phyloP scores from a whole-genome alignment of 2,329 filamentous ascomycete genomes.

The Cordyceps tenuipes region DNA sequence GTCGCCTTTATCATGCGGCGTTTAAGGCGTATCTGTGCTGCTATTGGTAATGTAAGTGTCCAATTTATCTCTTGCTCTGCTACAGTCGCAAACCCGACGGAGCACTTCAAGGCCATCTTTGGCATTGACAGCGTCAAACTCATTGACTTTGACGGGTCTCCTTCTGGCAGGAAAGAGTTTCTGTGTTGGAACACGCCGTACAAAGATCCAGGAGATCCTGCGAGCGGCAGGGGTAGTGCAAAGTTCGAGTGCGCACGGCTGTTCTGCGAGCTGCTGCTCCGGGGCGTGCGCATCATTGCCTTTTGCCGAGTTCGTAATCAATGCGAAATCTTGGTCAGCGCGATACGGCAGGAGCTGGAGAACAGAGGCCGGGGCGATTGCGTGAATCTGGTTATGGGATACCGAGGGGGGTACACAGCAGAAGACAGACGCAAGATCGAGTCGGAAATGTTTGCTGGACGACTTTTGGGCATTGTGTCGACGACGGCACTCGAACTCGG shows the following conservation, averaged over 20 bases:
- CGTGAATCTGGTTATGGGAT: slow-evolving; percentile 79
- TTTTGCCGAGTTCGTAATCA: slow-evolving; percentile 85
- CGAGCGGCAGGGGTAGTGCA: slow-evolving; percentile 75
- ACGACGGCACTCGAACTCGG: slow-evolving; percentile 90
- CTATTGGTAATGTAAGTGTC: slow-evolving; percentile 75
- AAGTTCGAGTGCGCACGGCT: slow-evolving; percentile 80
- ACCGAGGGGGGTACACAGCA: slow-evolving; percentile 88
- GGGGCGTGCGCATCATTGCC: slow-evolving; percentile 84
- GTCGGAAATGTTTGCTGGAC: slow-evolving; percentile 93
- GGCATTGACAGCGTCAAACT: slow-evolving; percentile 73
- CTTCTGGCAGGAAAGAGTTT: slow-evolving; percentile 84
- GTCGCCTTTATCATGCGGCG: slow-evolving; percentile 92
- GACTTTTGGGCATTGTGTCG: slow-evolving; percentile 84
- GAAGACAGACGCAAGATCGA: slow-evolving; percentile 86
- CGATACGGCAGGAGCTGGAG: slow-evolving; percentile 70
- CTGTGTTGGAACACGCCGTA: slow-evolving; percentile 96
- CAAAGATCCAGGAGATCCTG: slow-evolving; percentile 79
- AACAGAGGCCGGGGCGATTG: slow-evolving; percentile 67
- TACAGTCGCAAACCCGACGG: slow-evolving; percentile 83
- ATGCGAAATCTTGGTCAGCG: slow-evolving; percentile 75
- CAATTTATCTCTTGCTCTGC: slow-evolving; percentile 95
- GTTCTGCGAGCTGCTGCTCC: slow-evolving; percentile 80
- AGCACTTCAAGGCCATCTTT: slow-evolving; percentile 93
- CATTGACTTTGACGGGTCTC: slow-evolving; percentile 87
- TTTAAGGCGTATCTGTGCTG: slow-evolving; percentile 77